phyloP scores from a whole-genome alignment of 2,329 filamentous ascomycete species.

The Penicillium thymicola region DNA sequence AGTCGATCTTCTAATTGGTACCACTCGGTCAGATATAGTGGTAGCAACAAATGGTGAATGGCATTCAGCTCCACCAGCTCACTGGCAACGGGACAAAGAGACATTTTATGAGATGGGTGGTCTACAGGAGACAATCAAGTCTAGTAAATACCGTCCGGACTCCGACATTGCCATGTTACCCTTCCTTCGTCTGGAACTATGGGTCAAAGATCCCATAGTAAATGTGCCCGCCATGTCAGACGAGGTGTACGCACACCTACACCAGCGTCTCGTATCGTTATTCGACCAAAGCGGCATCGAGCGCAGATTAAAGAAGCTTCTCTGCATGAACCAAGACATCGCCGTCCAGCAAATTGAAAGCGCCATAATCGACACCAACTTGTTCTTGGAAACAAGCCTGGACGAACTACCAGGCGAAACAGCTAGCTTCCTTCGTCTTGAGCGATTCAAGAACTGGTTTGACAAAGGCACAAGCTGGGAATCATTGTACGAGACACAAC shows the following conservation, averaged over 20 bases:
- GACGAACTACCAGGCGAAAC: not conserved
- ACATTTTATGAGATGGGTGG: not conserved
- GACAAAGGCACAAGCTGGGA: not conserved
- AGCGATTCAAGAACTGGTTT: slow-evolving; percentile 3
- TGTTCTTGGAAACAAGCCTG: not conserved
- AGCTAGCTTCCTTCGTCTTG: not conserved
- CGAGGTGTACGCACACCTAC: not conserved
- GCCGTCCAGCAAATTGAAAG: not conserved
- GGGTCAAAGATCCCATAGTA: not conserved
- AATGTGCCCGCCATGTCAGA: not conserved
- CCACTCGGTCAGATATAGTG: not conserved
- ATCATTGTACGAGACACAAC: not conserved
- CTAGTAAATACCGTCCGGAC: not conserved
- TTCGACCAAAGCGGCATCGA: not conserved
- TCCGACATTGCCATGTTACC: slow-evolving; percentile 6
- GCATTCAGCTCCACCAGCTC: not conserved
- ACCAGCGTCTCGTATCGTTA: not conserved
- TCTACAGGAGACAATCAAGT: not conserved
- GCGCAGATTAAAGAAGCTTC: not conserved
- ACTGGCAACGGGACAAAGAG: not conserved
- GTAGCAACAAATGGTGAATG: not conserved
- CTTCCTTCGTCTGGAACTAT: not conserved
- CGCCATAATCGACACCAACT: not conserved
- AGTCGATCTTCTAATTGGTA: not conserved
- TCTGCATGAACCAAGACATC: not conserved